A percentile compares a stretch with the other conserved stretches of the same genome.
Conservation (phyloP, 1,139 yeast species). For the Yamadazyma diospyri region DNA sequence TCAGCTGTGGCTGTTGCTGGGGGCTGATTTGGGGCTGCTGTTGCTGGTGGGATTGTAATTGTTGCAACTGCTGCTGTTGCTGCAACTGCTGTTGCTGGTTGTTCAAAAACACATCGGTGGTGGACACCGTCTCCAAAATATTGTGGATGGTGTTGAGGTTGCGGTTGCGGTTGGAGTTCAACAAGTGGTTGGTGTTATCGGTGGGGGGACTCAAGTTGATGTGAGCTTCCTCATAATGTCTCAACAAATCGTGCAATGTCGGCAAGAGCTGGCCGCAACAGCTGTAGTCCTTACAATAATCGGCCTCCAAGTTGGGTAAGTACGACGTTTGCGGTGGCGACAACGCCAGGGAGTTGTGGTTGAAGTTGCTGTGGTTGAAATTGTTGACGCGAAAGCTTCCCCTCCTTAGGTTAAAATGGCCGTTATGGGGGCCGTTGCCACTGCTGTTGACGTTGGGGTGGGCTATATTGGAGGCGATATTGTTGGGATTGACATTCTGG, state of each 20-base stretch:
- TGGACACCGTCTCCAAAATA: conserved; percentile 72
- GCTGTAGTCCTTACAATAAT: conserved; percentile 92
- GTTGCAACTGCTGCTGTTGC: conserved; percentile 14
- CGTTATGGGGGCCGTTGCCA: conserved; percentile 5
- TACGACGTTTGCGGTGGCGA: conserved; percentile 78
- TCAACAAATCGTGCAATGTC: conserved; percentile 84
- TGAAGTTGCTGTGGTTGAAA: conserved; percentile 12
- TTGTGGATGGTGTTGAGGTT: conserved; percentile 42
- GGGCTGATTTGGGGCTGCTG: conserved; percentile 7
- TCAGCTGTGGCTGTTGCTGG: conserved; percentile 8
- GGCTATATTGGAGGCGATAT: neutral
- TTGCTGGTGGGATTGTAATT: conserved; percentile 13
- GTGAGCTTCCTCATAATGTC: conserved; percentile 96
- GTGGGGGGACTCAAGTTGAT: conserved; percentile 72
- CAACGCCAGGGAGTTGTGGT: conserved; percentile 32
- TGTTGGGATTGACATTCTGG: conserved; percentile 7
- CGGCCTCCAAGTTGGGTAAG: conserved; percentile 89
- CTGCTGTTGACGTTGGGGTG: neutral
- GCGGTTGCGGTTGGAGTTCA: conserved; percentile 32
- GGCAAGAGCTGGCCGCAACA: conserved; percentile 94
- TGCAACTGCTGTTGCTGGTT: conserved; percentile 22
- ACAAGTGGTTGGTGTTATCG: conserved; percentile 30
- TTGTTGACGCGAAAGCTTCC: conserved; percentile 36
- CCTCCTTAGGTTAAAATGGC: conserved; percentile 23
- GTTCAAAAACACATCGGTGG: conserved; percentile 80